These are phyloP conservation scores for Penstemon barbatus DNA, from an alignment of 257 asterid species.

Conservation along the genomic window DNA sequence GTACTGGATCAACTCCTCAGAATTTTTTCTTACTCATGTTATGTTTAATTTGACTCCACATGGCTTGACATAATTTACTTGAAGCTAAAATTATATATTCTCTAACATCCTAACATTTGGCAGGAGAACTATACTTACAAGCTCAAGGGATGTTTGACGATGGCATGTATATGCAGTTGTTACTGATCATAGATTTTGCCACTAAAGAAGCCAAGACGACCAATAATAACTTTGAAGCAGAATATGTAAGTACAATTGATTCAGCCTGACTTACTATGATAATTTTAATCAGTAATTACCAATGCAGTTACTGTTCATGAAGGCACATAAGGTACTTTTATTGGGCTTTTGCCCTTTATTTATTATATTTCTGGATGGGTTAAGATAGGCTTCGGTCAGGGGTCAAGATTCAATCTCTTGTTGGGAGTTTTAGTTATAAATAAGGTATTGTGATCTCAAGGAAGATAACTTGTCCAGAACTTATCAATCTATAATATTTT, in stretches of 20 bases:
- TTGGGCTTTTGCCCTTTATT: too few species aligned
- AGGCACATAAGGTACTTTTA: too few species aligned
- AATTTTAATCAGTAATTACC: too few species aligned
- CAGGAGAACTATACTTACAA: slow-evolving; percentile 88
- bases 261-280: too few species aligned
- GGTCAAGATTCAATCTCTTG: too few species aligned
- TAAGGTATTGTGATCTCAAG: too few species aligned
- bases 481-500: too few species aligned
- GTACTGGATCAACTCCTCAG: slow-evolving; percentile 46
- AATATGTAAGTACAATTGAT: slow-evolving; percentile 56
- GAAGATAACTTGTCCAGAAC: too few species aligned
- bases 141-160: slow-evolving; percentile 81
- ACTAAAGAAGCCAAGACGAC: slow-evolving; percentile 60
- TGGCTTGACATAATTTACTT: slow-evolving; percentile 4
- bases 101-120: slow-evolving; percentile 32
- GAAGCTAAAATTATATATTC: slow-evolving; percentile 25
- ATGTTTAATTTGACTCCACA: slow-evolving; percentile 7
- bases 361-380: too few species aligned
- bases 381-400: too few species aligned
- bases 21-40: neutral
- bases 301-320: too few species aligned
- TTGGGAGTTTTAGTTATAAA: too few species aligned
- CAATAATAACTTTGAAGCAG: slow-evolving; percentile 77
- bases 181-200: slow-evolving; percentile 66
- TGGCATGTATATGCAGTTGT: slow-evolving; percentile 68